A percentile compares a stretch with the other conserved stretches of the same genome.
phyloP scores from a whole-genome alignment of 106 monocot species.

The Apostasia ramifera region DNA sequence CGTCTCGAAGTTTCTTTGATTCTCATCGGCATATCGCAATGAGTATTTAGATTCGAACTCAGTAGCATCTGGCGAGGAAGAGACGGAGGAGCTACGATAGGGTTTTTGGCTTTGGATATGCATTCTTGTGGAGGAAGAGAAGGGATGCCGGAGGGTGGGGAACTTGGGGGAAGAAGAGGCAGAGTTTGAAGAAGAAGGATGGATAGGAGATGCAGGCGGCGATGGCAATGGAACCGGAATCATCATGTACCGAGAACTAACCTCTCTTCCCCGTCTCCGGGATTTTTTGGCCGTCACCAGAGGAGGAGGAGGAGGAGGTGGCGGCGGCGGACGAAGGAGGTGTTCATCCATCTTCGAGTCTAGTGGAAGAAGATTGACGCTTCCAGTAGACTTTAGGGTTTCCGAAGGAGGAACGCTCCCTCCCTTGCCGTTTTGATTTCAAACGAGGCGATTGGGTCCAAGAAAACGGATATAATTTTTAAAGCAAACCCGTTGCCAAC shows the following conservation, averaged over 20 bases:
- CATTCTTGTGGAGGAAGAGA: conserved; percentile 15
- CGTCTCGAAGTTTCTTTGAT: conserved; percentile 26
- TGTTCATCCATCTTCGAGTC: background rate
- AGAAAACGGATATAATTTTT: too few relatives aligned
- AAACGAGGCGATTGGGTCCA: too few relatives aligned
- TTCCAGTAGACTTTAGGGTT: too few relatives aligned
- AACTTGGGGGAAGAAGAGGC: background rate
- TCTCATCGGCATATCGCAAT: conserved; percentile 42
- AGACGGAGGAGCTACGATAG: conserved; percentile 9
- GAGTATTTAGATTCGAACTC: conserved; percentile 23
- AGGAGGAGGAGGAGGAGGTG: conserved; percentile 10
- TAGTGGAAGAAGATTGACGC: too few relatives aligned
- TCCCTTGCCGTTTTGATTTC: too few relatives aligned
- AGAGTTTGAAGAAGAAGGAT: conserved; percentile 1
- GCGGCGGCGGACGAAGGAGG: conserved; percentile 3
- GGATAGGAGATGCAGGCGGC: conserved; percentile 6
- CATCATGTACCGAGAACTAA: conserved; percentile 82
- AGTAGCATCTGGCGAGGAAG: conserved; percentile 23
- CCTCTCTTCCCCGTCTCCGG: conserved; percentile 45
- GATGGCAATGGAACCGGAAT: conserved; percentile 10
- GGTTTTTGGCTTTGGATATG: conserved; percentile 6
- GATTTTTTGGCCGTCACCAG: conserved; percentile 17
- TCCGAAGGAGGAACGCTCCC: too few relatives aligned
- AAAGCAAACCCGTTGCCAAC: too few relatives aligned
- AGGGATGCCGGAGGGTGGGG: conserved; percentile 5